Conservation (phyloP, 2,329 filamentous ascomycete species). For the Didymella pinodella region DNA sequence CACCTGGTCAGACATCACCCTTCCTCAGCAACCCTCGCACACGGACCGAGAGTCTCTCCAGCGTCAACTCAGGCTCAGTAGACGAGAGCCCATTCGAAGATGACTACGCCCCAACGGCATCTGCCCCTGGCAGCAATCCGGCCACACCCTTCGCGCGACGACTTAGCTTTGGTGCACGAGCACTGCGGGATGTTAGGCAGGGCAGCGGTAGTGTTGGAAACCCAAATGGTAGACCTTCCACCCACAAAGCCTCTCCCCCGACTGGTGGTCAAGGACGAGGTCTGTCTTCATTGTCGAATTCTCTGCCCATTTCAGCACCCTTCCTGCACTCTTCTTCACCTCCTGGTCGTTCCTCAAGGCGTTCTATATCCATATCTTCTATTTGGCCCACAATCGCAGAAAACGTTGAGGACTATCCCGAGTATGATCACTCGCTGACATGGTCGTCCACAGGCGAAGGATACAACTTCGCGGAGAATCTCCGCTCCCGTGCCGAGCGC, state of each 20-base stretch:
- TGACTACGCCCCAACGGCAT: slow-evolving; percentile 57
- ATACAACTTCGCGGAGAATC: slow-evolving; percentile 97
- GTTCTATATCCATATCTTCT: slow-evolving; percentile 38
- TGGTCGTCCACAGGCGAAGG: slow-evolving; percentile 77
- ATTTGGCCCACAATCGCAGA: slow-evolving; percentile 43
- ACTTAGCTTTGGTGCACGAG: slow-evolving; percentile 88
- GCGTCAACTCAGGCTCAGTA: slow-evolving; percentile 56
- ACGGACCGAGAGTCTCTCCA: slow-evolving; percentile 58
- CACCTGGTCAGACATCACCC: slow-evolving; percentile 54
- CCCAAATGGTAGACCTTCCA: slow-evolving; percentile 68
- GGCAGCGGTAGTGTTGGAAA: slow-evolving; percentile 61
- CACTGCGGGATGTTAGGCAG: slow-evolving; percentile 73
- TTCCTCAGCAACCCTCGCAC: slow-evolving; percentile 48
- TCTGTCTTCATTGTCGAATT: slow-evolving; percentile 60
- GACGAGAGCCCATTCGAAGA: slow-evolving; percentile 65
- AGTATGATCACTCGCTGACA: slow-evolving; percentile 69
- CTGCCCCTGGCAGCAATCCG: slow-evolving; percentile 66
- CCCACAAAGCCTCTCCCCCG: slow-evolving; percentile 59
- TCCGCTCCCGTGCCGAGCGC: slow-evolving; percentile 90
- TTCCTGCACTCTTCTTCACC: slow-evolving; percentile 35
- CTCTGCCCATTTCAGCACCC: slow-evolving; percentile 38
- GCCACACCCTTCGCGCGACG: slow-evolving; percentile 80
- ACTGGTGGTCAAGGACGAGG: slow-evolving; percentile 65
- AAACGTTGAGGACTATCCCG: slow-evolving; percentile 42
- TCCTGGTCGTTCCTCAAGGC: slow-evolving; percentile 27